A percentile compares a stretch with the other conserved stretches of the same genome.
Evolutionary conservation across 2,329 filamentous ascomycete genomes (phyloP).

Genomic region (Sarocladium strictum): DNA sequence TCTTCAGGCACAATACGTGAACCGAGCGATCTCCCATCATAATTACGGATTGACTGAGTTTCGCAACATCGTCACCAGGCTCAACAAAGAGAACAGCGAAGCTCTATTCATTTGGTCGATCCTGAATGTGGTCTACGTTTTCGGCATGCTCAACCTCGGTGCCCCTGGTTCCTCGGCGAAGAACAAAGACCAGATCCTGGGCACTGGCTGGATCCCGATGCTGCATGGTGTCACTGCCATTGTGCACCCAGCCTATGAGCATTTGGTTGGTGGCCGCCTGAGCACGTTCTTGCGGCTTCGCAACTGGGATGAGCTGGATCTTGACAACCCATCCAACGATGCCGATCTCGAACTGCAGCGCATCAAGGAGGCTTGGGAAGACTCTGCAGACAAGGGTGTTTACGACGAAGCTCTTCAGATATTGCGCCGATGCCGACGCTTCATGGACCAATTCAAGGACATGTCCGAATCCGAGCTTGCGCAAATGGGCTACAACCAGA

Average conservation of each 20-base stretch:
- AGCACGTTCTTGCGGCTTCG: conserved; percentile 10
- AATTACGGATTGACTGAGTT: conserved; percentile 11
- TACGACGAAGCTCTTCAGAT: conserved; percentile 13
- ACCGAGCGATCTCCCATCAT: conserved; percentile 12
- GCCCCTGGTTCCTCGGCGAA: neutral
- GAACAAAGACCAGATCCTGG: conserved; percentile 13
- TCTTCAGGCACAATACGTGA: neutral
- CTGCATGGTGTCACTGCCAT: conserved; percentile 15
- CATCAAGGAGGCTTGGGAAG: conserved; percentile 10
- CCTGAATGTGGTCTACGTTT: conserved; percentile 14
- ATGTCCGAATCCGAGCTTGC: conserved; percentile 8
- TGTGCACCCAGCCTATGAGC: conserved; percentile 9
- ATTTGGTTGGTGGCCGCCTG: conserved; percentile 11
- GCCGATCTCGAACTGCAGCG: conserved; percentile 8
- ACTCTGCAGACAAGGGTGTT: neutral
- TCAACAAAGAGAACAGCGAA: conserved; percentile 11
- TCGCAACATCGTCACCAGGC: neutral
- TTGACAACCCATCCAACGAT: neutral
- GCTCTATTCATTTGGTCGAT: conserved; percentile 12
- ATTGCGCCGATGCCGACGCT: conserved; percentile 14
- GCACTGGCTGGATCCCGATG: conserved; percentile 17
- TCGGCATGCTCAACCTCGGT: conserved; percentile 1
- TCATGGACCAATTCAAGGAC: conserved; percentile 13
- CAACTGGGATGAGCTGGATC: conserved; percentile 16
- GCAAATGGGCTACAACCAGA: conserved; percentile 15